phyloP scores from a whole-genome alignment of 2,329 filamentous ascomycete species.

The Xylaria sp. region DNA sequence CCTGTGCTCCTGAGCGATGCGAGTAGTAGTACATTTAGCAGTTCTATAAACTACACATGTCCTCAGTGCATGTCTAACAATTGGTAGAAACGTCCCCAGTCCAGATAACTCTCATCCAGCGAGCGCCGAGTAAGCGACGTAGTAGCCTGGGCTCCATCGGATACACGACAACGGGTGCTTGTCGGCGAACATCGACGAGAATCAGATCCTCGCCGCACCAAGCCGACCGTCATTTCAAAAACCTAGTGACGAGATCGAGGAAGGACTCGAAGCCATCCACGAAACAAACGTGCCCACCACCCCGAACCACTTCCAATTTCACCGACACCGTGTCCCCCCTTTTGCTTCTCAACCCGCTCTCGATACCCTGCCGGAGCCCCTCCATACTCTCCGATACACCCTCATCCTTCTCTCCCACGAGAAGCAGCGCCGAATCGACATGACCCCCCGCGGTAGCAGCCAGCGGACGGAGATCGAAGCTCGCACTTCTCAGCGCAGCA shows the following conservation, averaged over 20 bases:
- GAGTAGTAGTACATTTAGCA: too few species aligned
- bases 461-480: slow-evolving; percentile 55
- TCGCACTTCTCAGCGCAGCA: slow-evolving; percentile 51
- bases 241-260: neutral
- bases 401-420: slow-evolving; percentile 56
- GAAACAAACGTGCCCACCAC: slow-evolving; percentile 51
- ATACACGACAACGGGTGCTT: too few species aligned
- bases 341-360: slow-evolving; percentile 48
- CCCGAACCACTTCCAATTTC: slow-evolving; percentile 51
- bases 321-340: slow-evolving; percentile 42
- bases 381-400: slow-evolving; percentile 52
- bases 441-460: slow-evolving; percentile 49
- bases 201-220: neutral
- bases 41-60: too few species aligned
- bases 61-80: too few species aligned
- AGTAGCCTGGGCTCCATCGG: too few species aligned
- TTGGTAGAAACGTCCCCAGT: too few species aligned
- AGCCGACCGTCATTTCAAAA: neutral
- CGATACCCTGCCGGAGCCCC: slow-evolving; percentile 52
- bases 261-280: slow-evolving; percentile 13
- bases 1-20: too few species aligned
- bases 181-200: neutral
- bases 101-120: too few species aligned
- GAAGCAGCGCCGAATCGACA: slow-evolving; percentile 52
- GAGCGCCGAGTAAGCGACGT: too few species aligned